Evolutionary conservation across 768 basidiomycete genomes (phyloP).

Genomic region (Chalciporus pseudorubinellus): DNA sequence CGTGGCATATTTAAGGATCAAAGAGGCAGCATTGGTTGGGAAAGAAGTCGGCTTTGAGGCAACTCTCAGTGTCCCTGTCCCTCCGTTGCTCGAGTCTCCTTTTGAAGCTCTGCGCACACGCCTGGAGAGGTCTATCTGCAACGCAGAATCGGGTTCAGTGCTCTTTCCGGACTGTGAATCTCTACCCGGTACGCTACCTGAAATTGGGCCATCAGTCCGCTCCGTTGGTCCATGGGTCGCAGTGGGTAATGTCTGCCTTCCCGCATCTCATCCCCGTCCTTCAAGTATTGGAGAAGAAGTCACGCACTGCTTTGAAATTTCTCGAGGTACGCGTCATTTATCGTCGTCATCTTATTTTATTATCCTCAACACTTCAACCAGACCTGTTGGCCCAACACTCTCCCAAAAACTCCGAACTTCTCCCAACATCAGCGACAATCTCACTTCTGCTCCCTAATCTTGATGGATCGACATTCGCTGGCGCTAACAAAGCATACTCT

Average conservation of each 20-base stretch:
- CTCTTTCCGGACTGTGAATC: background rate
- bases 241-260: slow-evolving; percentile 51
- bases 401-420: slow-evolving; percentile 28
- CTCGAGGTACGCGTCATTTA: slow-evolving; percentile 50
- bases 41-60: slow-evolving; percentile 40
- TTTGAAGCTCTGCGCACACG: slow-evolving; percentile 15
- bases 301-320: slow-evolving; percentile 55
- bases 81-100: slow-evolving; percentile 46
- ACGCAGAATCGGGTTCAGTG: background rate
- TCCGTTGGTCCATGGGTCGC: slow-evolving; percentile 65
- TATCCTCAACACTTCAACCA: slow-evolving; percentile 26
- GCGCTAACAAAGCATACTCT: slow-evolving; percentile 75
- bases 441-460: slow-evolving; percentile 84
- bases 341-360: background rate
- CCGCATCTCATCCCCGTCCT: slow-evolving; percentile 30
- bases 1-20: slow-evolving; percentile 87
- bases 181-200: background rate
- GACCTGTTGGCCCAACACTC: slow-evolving; percentile 49
- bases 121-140: slow-evolving; percentile 13
- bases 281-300: slow-evolving; percentile 78
- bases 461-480: slow-evolving; percentile 57
- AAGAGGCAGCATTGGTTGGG: slow-evolving; percentile 56
- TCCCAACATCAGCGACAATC: slow-evolving; percentile 51
- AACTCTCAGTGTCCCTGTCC: slow-evolving; percentile 34
- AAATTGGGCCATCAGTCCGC: slow-evolving; percentile 17